phyloP scores from a whole-genome alignment of 1,284 basidiomycete genomes.

The Boletellus sp. region DNA sequence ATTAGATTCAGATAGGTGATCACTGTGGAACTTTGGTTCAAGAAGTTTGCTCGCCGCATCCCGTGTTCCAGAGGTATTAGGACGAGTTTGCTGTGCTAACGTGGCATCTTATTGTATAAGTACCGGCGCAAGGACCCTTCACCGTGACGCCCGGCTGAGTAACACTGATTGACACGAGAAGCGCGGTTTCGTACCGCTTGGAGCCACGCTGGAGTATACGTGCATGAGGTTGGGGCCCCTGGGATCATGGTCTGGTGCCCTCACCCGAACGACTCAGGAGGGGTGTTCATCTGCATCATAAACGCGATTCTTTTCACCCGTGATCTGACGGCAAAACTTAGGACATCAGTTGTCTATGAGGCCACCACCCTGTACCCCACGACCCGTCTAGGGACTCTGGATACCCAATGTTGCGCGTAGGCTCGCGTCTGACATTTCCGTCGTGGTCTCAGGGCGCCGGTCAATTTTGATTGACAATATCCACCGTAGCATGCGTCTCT shows the following conservation, averaged over 20 bases:
- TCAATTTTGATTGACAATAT: conserved; percentile 2
- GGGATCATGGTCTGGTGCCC: background rate
- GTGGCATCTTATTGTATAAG: conserved; percentile 38
- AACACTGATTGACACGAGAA: conserved; percentile 51
- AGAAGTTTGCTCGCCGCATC: conserved; percentile 56
- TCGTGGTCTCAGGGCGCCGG: conserved; percentile 3
- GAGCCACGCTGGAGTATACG: conserved; percentile 49
- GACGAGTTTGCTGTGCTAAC: conserved; percentile 42
- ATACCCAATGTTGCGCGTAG: background rate
- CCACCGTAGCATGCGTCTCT: conserved; percentile 1
- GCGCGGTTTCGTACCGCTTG: conserved; percentile 47
- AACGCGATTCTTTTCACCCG: background rate
- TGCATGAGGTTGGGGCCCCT: conserved; percentile 42
- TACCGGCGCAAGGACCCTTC: conserved; percentile 40
- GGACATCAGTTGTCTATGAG: conserved; percentile 8
- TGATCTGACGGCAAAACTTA: conserved; percentile 10
- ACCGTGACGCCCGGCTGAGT: conserved; percentile 55
- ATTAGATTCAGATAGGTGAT: background rate
- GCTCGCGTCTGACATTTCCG: background rate
- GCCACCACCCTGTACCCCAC: conserved; percentile 17
- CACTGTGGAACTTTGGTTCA: conserved; percentile 34
- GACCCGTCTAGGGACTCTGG: conserved; percentile 3
- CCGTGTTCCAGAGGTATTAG: conserved; percentile 49
- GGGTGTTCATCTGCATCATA: background rate
- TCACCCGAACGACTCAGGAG: background rate